phyloP scores from a whole-genome alignment of 371 early-diverging fungal genomes.

The Actinomortierella ambigua region DNA sequence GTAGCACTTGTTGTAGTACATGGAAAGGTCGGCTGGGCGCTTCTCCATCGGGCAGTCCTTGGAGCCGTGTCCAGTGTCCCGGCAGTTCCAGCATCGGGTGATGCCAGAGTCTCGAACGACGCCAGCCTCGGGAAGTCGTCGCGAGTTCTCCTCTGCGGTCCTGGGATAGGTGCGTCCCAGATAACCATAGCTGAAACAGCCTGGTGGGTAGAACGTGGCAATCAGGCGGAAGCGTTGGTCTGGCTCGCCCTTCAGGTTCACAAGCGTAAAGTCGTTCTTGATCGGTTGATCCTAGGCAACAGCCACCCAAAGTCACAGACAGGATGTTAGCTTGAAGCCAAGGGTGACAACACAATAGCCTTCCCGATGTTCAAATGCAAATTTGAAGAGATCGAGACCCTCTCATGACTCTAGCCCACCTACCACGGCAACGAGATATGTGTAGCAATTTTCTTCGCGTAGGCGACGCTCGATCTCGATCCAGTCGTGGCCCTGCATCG shows the following conservation, averaged over 20 bases:
- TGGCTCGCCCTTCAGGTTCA: slow-evolving; percentile 28
- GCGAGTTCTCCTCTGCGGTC: slow-evolving; percentile 29
- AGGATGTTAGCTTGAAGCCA: too few relatives aligned
- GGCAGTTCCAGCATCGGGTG: slow-evolving; percentile 72
- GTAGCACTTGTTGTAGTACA: slow-evolving; percentile 51
- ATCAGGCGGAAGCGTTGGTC: slow-evolving; percentile 27
- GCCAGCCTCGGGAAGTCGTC: slow-evolving; percentile 18
- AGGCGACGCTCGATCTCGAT: slow-evolving; percentile 26
- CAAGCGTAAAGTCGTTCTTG: slow-evolving; percentile 27
- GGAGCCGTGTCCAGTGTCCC: slow-evolving; percentile 61
- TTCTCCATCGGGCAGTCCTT: slow-evolving; percentile 51
- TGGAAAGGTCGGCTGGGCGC: slow-evolving; percentile 19
- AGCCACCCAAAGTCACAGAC: too few relatives aligned
- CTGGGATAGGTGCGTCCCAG: slow-evolving; percentile 25
- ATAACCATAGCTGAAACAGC: slow-evolving; percentile 25
- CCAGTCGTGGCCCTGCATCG: slow-evolving; percentile 18
- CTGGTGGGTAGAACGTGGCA: slow-evolving; percentile 33
- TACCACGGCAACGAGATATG: slow-evolving; percentile 34
- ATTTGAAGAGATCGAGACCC: too few relatives aligned
- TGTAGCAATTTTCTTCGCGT: slow-evolving; percentile 30
- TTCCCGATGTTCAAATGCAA: too few relatives aligned
- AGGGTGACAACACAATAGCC: too few relatives aligned
- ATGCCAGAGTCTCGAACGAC: slow-evolving; percentile 42
- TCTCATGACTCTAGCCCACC: neutral
- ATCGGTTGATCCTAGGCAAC: too few relatives aligned